phyloP scores from a whole-genome alignment of 768 basidiomycete genomes.

The Rhodotorula paludigena region DNA sequence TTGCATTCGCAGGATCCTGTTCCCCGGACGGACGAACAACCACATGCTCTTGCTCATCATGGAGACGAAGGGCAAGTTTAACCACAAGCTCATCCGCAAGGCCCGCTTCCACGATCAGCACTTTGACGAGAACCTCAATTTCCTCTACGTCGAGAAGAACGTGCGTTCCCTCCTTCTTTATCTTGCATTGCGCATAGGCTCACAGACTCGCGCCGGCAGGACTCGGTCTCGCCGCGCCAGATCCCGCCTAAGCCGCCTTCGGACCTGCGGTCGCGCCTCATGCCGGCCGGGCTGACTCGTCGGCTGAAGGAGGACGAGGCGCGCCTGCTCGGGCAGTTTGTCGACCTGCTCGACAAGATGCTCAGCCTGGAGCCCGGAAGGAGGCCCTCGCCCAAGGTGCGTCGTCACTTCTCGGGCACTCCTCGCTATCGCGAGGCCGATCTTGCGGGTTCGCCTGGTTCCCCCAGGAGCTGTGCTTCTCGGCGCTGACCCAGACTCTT shows the following conservation, averaged over 20 bases:
- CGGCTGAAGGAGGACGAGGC: conserved; percentile 85
- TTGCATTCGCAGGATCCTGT: conserved; percentile 93
- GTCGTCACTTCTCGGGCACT: background rate
- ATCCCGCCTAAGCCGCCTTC: conserved; percentile 68
- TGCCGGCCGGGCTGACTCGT: conserved; percentile 65
- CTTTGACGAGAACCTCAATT: conserved; percentile 88
- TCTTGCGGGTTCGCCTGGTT: too few species aligned
- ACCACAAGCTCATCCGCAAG: conserved; percentile 87
- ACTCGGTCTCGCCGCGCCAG: conserved; percentile 71
- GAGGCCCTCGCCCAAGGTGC: conserved; percentile 73
- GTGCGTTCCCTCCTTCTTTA: conserved; percentile 54
- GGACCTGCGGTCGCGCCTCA: conserved; percentile 73
- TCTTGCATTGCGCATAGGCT: background rate
- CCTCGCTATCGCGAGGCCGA: too few species aligned
- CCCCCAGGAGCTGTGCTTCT: too few species aligned
- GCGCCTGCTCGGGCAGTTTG: conserved; percentile 69
- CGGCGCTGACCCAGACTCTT: background rate
- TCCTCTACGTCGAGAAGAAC: conserved; percentile 72
- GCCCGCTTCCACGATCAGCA: conserved; percentile 85
- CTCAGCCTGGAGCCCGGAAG: conserved; percentile 77
- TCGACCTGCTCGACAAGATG: conserved; percentile 88
- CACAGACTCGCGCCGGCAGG: conserved; percentile 52
- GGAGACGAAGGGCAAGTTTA: conserved; percentile 93
- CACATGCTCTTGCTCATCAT: conserved; percentile 97
- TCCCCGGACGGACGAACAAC: conserved; percentile 93